A percentile compares a stretch with the other conserved stretches of the same genome.
phyloP scores from a whole-genome alignment of 2,329 filamentous ascomycete genomes.

The Colletotrichum destructivum region DNA sequence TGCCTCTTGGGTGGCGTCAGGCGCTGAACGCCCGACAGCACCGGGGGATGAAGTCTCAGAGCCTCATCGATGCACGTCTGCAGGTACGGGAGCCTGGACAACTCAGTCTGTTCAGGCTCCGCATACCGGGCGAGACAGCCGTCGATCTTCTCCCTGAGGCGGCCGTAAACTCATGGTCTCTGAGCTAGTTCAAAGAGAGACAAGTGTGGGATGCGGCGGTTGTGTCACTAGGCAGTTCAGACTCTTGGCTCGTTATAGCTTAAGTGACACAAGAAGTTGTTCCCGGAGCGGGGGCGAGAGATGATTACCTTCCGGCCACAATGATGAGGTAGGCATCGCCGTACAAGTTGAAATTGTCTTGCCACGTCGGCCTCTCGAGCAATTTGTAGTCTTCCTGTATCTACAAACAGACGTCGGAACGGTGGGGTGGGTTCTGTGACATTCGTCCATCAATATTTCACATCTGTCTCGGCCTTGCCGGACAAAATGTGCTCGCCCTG shows the following conservation, averaged over 20 bases:
- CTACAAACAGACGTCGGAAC: conserved; percentile 52
- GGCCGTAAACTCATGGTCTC: conserved; percentile 12
- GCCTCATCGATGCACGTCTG: conserved; percentile 54
- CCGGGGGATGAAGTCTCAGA: conserved; percentile 55
- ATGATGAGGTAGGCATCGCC: conserved; percentile 51
- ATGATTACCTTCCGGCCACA: conserved; percentile 50
- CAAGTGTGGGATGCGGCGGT: conserved; percentile 41
- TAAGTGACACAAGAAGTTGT: neutral
- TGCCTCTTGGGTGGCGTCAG: conserved; percentile 55
- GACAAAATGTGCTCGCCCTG: too few species aligned
- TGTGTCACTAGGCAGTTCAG: conserved; percentile 36
- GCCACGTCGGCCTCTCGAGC: conserved; percentile 39
- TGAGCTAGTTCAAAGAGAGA: conserved; percentile 42
- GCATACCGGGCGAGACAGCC: conserved; percentile 38
- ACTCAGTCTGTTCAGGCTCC: conserved; percentile 39
- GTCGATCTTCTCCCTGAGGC: conserved; percentile 42
- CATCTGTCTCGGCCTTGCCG: neutral
- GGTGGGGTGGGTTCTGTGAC: conserved; percentile 42
- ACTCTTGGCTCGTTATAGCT: neutral
- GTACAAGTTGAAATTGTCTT: conserved; percentile 47
- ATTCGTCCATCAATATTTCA: neutral
- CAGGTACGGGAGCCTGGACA: conserved; percentile 49
- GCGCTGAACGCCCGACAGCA: conserved; percentile 53
- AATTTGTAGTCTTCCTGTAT: conserved; percentile 49
- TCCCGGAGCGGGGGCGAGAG: neutral